Evolutionary conservation across 495 filamentous ascomycete genomes (phyloP).

Genomic region (Trichocladium antarcticum): DNA sequence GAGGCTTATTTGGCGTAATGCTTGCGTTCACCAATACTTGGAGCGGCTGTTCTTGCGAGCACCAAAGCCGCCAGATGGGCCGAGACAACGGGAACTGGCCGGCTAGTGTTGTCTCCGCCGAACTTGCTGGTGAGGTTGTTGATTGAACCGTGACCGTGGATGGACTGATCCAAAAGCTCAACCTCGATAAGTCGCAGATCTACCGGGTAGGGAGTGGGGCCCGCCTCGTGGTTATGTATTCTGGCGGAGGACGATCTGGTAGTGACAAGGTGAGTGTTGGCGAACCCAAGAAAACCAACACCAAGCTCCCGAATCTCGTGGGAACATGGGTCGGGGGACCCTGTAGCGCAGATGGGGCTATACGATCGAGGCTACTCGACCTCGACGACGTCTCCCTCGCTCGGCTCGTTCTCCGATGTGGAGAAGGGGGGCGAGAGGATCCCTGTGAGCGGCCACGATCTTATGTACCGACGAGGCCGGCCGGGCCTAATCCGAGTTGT

Average conservation of each 20-base stretch:
- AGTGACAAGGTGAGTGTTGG: neutral
- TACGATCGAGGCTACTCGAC: slow-evolving; percentile 16
- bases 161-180: neutral
- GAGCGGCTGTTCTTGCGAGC: neutral
- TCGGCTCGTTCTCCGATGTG: slow-evolving; percentile 8
- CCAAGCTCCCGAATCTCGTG: slow-evolving; percentile 11
- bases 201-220: slow-evolving; percentile 5
- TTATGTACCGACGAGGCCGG: no score
- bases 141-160: no score
- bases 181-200: slow-evolving; percentile 1
- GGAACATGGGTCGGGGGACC: slow-evolving; percentile 8
- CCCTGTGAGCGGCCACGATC: no score
- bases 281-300: slow-evolving; percentile 7
- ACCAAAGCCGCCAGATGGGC: slow-evolving; percentile 12
- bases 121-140: no score
- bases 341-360: slow-evolving; percentile 17
- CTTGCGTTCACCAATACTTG: no score
- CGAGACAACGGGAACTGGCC: slow-evolving; percentile 10
- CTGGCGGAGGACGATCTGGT: slow-evolving; percentile 6
- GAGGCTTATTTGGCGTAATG: no score
- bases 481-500: no score
- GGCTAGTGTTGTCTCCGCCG: neutral
- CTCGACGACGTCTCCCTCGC: slow-evolving; percentile 10
- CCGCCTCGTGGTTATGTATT: slow-evolving; percentile 21
- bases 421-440: slow-evolving; percentile 1